phyloP scores from a whole-genome alignment of 306 rosid genomes.

The Malus sieversii region DNA sequence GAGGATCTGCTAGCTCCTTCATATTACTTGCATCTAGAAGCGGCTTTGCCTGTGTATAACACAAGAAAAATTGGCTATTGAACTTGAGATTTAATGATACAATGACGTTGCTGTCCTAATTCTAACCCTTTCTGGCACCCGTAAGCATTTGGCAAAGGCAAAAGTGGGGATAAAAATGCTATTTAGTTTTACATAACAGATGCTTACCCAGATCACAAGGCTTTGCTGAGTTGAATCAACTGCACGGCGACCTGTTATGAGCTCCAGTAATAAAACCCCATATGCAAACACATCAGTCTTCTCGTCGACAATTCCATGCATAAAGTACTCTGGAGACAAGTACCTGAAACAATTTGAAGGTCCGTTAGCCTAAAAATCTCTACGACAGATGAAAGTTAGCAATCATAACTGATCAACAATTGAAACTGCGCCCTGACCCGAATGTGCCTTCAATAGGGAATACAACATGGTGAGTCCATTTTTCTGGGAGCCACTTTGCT shows the following conservation, averaged over 20 bases:
- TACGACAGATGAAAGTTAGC: not conserved
- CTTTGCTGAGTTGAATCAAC: constrained; percentile 79
- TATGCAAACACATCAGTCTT: constrained; percentile 85
- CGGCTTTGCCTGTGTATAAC: constrained; percentile 64
- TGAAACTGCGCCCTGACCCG: constrained; percentile 51
- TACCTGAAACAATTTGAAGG: constrained; percentile 45
- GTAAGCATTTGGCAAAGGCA: not conserved
- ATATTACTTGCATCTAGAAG: constrained; percentile 46
- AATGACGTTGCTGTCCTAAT: not conserved
- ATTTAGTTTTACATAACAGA: not conserved
- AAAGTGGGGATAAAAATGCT: not conserved
- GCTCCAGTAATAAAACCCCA: constrained; percentile 85
- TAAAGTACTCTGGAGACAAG: constrained; percentile 91
- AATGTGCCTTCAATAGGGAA: constrained; percentile 98
- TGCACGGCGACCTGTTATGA: constrained; percentile 92
- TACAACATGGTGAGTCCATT: constrained; percentile 87
- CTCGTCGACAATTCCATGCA: constrained; percentile 93
- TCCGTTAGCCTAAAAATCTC: not conserved
- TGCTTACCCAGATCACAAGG: constrained; percentile 79
- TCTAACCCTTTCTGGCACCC: not conserved
- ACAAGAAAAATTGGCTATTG: not conserved
- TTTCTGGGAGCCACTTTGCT: constrained; percentile 95
- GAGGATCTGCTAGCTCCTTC: constrained; percentile 66
- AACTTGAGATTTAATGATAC: not conserved
- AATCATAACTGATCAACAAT: not conserved